Evolutionary conservation across 257 asterid species (phyloP).

Genomic region (Ballota nigra): DNA sequence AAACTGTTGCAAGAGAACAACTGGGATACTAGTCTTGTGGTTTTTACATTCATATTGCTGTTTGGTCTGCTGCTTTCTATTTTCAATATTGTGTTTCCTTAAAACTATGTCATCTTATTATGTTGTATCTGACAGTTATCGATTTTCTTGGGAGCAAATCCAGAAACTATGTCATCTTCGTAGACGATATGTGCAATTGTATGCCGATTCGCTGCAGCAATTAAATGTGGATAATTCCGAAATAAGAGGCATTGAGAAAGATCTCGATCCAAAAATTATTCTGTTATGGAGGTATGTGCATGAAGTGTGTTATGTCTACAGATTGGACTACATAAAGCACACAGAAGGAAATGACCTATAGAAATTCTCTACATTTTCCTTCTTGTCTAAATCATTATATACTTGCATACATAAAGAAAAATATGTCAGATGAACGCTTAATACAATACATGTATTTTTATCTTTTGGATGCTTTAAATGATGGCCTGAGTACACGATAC

Average conservation of each 20-base stretch:
- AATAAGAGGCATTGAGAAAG: constrained; percentile 76
- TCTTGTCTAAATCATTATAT: constrained; percentile 4
- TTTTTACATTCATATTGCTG: constrained; percentile 12
- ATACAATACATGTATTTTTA: neutral
- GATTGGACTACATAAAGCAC: constrained; percentile 9
- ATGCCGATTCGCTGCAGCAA: constrained; percentile 81
- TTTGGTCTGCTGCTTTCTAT: constrained; percentile 1
- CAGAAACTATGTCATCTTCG: constrained; percentile 81
- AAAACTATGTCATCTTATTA: constrained; percentile 9
- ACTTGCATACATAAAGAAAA: constrained; percentile 1
- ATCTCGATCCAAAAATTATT: constrained; percentile 91
- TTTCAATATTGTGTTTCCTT: neutral
- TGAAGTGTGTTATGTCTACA: constrained; percentile 11
- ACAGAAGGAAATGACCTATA: constrained; percentile 6
- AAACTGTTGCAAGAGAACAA: neutral
- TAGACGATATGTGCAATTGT: constrained; percentile 82
- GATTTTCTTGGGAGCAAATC: constrained; percentile 90
- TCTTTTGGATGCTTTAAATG: constrained; percentile 1
- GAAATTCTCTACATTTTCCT: constrained; percentile 11
- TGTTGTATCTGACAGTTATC: constrained; percentile 55
- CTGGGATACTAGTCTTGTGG: neutral
- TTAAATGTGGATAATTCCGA: constrained; percentile 43
- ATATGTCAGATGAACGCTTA: neutral
- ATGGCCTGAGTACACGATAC: constrained; percentile 8
- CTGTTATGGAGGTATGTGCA: constrained; percentile 83